Conservation (phyloP, 2,329 filamentous ascomycete genomes). For the Trichophyton verrucosum region DNA sequence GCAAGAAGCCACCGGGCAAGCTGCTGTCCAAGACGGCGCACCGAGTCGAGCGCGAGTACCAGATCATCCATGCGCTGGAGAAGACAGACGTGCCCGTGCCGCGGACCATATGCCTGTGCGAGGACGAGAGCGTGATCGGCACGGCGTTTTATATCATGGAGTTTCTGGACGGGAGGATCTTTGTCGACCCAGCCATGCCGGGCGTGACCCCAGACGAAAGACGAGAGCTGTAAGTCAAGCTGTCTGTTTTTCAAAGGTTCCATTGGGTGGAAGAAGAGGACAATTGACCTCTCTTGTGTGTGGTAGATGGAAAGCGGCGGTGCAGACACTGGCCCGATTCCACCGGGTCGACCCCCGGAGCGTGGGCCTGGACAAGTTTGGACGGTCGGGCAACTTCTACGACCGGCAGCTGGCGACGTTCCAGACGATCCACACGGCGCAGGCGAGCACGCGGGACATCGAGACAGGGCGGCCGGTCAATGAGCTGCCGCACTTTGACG, state of each 20-base stretch:
- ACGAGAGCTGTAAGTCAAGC: slow-evolving; percentile 48
- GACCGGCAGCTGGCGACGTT: slow-evolving; percentile 76
- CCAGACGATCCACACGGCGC: slow-evolving; percentile 61
- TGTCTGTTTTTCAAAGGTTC: not conserved
- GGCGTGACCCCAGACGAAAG: slow-evolving; percentile 56
- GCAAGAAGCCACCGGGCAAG: slow-evolving; percentile 95
- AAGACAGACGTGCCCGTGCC: slow-evolving; percentile 76
- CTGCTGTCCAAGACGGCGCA: slow-evolving; percentile 89
- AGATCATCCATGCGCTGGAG: slow-evolving; percentile 72
- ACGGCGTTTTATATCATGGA: slow-evolving; percentile 97
- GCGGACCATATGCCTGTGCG: slow-evolving; percentile 69
- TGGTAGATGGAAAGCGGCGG: slow-evolving; percentile 61
- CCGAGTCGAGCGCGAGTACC: slow-evolving; percentile 91
- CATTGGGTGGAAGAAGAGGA: no score
- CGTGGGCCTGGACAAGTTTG: slow-evolving; percentile 61
- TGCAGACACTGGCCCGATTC: slow-evolving; percentile 71
- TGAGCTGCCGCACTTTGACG: slow-evolving; percentile 68
- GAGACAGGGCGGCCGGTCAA: slow-evolving; percentile 69
- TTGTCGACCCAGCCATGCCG: slow-evolving; percentile 76
- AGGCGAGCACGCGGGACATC: slow-evolving; percentile 61
- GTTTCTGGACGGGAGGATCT: slow-evolving; percentile 85
- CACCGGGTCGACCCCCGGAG: slow-evolving; percentile 58
- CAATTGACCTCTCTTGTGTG: no score
- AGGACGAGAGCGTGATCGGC: slow-evolving; percentile 66
- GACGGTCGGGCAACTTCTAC: slow-evolving; percentile 67